Evolutionary conservation across 345 rosid genomes (phyloP), one percentile per base, ranked within the genome.

Genomic region (Rhizophora apiculata): DNA sequence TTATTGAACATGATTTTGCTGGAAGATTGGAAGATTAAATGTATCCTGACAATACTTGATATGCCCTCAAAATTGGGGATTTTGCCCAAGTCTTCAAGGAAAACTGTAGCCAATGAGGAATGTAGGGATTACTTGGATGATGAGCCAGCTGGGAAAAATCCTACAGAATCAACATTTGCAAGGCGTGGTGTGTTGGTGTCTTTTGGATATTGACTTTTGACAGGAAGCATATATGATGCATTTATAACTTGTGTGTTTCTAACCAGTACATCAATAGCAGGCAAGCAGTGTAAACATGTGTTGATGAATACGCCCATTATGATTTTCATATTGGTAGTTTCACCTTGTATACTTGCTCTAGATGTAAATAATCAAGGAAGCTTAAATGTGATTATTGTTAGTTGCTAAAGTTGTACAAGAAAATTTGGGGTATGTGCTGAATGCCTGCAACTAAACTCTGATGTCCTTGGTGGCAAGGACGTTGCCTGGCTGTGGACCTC

Each of bases 21-120:
- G 30, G 30, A 63, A 56, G 68, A 37, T 55, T 24, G 24, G 31
- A 56, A 71, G 74, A 71, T 57, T 18, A 43, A 46, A 37, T 0
- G 0, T 26, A 27, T 18, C 31, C 24, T 71, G 48, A 31, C 27
- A 37, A 21, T 36, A 8, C 6, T 29, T 7, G 20, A 18, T 15
- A 21, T 20, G 39, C 57, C 64, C 27, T 19, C 30, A 36, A 46
- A 27, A 18, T 6, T 8, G 24, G 64, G 48, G 63, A 43, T 6
- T 22, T 48, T 32, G 65, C 52, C 15, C 0, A 18, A 56, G 6
- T 56, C 60, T 27, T 22, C 1, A 22, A 24, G 53, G 16, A 55
- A 30, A 9, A 26, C 51, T 18, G 29, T 20, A 29, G 27, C 18
- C 18, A 31, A 18, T 6, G 18, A 53, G 48, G 51, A 64, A 60